Base-by-base conservation (phyloP, 768 basidiomycete genomes). In the Rubroboletus satanas region DNA sequence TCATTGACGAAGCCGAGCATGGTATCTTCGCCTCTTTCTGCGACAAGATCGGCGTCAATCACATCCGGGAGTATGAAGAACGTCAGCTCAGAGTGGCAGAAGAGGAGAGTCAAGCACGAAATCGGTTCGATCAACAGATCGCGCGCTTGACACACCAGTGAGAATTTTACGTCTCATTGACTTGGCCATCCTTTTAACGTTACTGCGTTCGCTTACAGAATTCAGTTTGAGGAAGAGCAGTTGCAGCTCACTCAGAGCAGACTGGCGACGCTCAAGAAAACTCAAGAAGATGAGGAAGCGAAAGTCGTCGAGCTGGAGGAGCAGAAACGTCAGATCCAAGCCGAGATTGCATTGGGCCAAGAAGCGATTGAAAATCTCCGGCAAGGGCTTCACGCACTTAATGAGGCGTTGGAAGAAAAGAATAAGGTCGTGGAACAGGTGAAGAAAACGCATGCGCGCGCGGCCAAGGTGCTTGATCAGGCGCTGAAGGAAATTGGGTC, bases 21-120 rank as follows among this genome's bases (percentile, higher is more conserved):
- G 75, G 75, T 3, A 73, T 95, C 12, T 98, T 95, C 65, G 74
- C 71, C 1, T 69, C 73, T 4, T 98, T 99, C 74, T 98, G 95
- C 66, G 68, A 72, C 36, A 80, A 83, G 61, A 93, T 98, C 60
- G 80, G 83, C 10, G 87, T 97, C 7, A 68, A 73, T 15, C 85
- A 85, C 71, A 93, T 99, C 58, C 83, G 95, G 28, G 92, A 95
- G 62, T 99, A 95, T 67, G 96, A 98, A 71, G 89, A 93, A 66
- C 83, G 88, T 21, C 93, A 96, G 65, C 76, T 98, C 31, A 90
- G 87, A 69, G 82, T 90, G 23, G 92, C 90, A 0, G 87, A 93
- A 70, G 90, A 90, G 62, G 93, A 93, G 69, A 90, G 83, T 64
- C 90, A 90, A 62, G 90, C 89, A 8, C 75, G 90, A 54, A 73